Base-by-base conservation (phyloP, 495 filamentous ascomycete species). In the Hypomontagnella submonticulosa region DNA sequence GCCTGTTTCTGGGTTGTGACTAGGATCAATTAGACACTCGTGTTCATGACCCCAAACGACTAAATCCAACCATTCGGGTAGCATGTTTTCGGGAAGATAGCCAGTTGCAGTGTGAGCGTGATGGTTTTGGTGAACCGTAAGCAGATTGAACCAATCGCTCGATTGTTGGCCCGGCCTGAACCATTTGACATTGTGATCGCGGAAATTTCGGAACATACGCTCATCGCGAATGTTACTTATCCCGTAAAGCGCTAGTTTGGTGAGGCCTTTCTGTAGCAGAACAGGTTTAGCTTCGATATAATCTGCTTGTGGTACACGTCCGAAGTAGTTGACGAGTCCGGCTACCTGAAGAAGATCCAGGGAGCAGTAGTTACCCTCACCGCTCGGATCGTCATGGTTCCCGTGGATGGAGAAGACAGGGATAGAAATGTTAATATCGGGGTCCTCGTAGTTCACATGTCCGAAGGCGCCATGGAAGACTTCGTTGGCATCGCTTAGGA, bases 371-470 rank as follows among this genome's bases (percentile, higher is more conserved):
- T 93, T 90, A 19, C 93, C 96, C 63, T 97, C 92, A 5, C 96
- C 95, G 41, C 92, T 92, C 0, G 95, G 95, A 75, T 99, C 95
- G 71, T 99, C 95, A 78, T 99, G 95, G 73, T 99, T 99, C 27
- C 95, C 95, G 70, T 99, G 95, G 48, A 99, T 99, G 1, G 93
- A 96, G 72, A 99, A 99, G 33, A 99, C 92, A 0, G 95, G 95
- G 43, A 97, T 97, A 10, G 93, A 92, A 61, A 99, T 88, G 67
- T 99, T 99, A 71, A 99, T 97, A 72, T 99, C 93, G 18, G 93
- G 86, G 68, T 99, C 95, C 72, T 97, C 91, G 71, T 98, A 99
- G 75, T 99, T 99, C 72, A 97, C 94, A 75, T 97, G 90, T 40
- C 91, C 89, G 70, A 96, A 92, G 0, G 91, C 88, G 0, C 88